These are phyloP conservation scores for Gomphus sp. DNA, from an alignment of 1,284 basidiomycete genomes.

Conservation along the genomic window DNA sequence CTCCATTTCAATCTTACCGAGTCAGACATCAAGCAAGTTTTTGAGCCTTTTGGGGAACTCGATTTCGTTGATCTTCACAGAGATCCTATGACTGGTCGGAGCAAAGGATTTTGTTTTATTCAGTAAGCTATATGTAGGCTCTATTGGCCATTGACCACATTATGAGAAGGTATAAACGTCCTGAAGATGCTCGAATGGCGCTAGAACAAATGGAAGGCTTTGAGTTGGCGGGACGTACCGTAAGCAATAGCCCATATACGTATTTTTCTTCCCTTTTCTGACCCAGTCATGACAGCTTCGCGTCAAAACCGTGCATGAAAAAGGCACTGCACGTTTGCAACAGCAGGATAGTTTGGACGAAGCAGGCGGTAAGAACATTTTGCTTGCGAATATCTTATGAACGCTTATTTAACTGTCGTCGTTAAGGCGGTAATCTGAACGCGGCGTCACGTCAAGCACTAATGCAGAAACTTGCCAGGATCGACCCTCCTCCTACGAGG, in stretches of 20 bases:
- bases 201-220: conserved; percentile 98
- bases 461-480: conserved; percentile 98
- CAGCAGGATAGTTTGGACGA: conserved; percentile 77
- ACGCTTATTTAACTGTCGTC: conserved; percentile 1
- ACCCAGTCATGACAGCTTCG: conserved; percentile 45
- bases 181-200: conserved; percentile 91
- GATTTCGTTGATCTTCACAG: conserved; percentile 97
- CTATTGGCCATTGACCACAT: conserved; percentile 1
- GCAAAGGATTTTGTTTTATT: conserved; percentile 97
- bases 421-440: conserved; percentile 81
- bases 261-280: conserved; percentile 11
- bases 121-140: conserved; percentile 50
- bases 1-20: conserved; percentile 94
- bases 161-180: conserved; percentile 64
- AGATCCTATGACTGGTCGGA: conserved; percentile 86
- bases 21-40: conserved; percentile 96
- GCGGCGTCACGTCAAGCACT: conserved; percentile 92
- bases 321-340: conserved; percentile 65
- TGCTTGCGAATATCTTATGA: not conserved
- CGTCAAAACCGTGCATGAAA: conserved; percentile 87
- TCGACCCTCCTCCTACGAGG: conserved; percentile 51
- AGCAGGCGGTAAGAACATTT: conserved; percentile 51
- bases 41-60: conserved; percentile 95
- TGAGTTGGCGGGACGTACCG: conserved; percentile 88
- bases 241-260: conserved; percentile 31